Percentiles rank a stretch among this genome's conserved stretches.
phyloP scores from a whole-genome alignment of 345 rosid genomes.

The Microthlaspi erraticum region DNA sequence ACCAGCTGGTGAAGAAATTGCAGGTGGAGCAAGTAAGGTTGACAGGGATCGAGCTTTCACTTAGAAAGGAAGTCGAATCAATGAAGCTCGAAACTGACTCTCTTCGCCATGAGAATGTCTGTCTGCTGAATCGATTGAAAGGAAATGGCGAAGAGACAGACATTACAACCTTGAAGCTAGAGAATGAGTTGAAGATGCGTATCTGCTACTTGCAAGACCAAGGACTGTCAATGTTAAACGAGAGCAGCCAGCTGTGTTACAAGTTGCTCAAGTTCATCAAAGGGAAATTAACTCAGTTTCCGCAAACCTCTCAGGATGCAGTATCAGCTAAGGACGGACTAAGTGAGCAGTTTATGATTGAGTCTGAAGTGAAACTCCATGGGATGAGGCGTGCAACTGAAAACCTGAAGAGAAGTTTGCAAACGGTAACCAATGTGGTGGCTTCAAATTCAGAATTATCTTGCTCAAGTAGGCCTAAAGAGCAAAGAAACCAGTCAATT shows the following conservation, averaged over 20 bases:
- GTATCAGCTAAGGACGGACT: constrained; percentile 49
- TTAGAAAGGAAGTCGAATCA: constrained; percentile 78
- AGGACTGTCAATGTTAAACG: constrained; percentile 71
- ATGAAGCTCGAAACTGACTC: constrained; percentile 66
- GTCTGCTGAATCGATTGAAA: constrained; percentile 74
- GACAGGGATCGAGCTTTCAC: constrained; percentile 76
- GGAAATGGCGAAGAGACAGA: constrained; percentile 58
- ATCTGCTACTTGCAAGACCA: constrained; percentile 75
- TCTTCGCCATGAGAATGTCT: constrained; percentile 88
- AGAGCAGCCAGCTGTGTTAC: constrained; percentile 60
- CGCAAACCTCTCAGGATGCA: constrained; percentile 51
- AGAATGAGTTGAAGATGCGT: constrained; percentile 70
- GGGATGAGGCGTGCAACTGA: constrained; percentile 73
- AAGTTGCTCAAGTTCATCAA: constrained; percentile 71
- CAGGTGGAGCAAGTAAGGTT: constrained; percentile 87
- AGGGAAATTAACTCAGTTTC: constrained; percentile 55
- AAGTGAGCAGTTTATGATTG: constrained; percentile 72
- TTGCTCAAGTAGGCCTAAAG: constrained; percentile 38
- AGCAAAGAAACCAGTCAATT: constrained; percentile 51
- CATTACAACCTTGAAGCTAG: constrained; percentile 66
- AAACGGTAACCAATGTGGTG: constrained; percentile 55
- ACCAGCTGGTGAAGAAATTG: constrained; percentile 56
- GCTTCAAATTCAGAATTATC: constrained; percentile 48
- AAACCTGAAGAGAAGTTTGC: constrained; percentile 77
- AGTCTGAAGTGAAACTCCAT: constrained; percentile 72